Evolutionary conservation across 768 basidiomycete species (phyloP), one percentile per base, ranked within the genome.

Genomic region (Phylloporus sp.): DNA sequence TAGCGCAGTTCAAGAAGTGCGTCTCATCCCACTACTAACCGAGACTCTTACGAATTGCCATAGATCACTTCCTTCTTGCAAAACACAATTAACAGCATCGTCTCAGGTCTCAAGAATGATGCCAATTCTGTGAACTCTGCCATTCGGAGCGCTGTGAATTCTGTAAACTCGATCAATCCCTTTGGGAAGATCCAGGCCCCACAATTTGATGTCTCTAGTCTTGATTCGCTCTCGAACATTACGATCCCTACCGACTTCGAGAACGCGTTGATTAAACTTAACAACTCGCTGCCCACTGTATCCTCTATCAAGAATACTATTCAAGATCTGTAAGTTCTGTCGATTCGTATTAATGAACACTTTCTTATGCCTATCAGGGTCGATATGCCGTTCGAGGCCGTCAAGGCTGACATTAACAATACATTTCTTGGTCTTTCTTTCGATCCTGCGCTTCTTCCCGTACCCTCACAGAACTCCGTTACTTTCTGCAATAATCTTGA

Each of bases 391-490:
- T 96, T 98, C 60, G 89, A 96, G 59, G 71, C 80, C 4, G 65
- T 97, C 42, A 96, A 93, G 66, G 72, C 80, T 50, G 89, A 94
- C 40, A 92, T 98, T 65, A 95, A 95, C 61, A 75, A 82, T 47
- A 93, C 91, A 0, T 86, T 96, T 53, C 59, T 75, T 24, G 76
- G 77, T n/a, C 72, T 94, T 32, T 70, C 73, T 28, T 86, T 93
- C 66, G 76, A 89, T 57, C 72, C 84, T 8, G 79, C 82, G 9
- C 64, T 79, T 9, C 76, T 96, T 20, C 88, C 93, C 10, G 75
- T 94, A 9, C 94, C 94, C 0, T 71, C 73, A 31, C 76, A 79
- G 58, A 81, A 81, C 53, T 71, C 72, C 0, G 68, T 95, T 45
- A 64, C 78, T 8, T 89, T 98, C 62, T 99, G 95, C 67, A 65